Evolutionary conservation across 2,329 filamentous ascomycete genomes (phyloP), one percentile per base, ranked within the genome.

Genomic region (Elsinoe perseae): DNA sequence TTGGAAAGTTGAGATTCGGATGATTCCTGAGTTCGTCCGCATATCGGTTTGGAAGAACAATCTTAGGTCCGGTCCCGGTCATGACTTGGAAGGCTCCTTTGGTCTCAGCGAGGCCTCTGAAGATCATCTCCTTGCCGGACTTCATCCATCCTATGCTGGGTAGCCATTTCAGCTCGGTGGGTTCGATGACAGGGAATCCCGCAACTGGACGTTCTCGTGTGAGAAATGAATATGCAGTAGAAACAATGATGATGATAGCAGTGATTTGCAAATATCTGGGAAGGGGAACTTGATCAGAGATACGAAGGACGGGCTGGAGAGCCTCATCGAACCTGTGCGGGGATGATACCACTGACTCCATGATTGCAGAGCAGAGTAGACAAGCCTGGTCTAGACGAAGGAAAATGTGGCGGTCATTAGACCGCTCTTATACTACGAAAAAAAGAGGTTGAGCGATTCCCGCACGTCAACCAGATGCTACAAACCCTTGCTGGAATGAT

Each of bases 11-110:
- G 10, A 62, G 46, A 14, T 59, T 52, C 7, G 58, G 46, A 25
- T 58, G 58, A 34, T 56, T 57, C 21, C 60, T 58, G 12, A 64
- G 30, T 34, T 64, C 62, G 5, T 62, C 57, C 9, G 57, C 59
- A 34, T 59, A 64, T 6, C 59, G 57, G 40, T 61, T 59, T 3
- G 62, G 61, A 12, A 64, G 50, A 25, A 64, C 54, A 30, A 63
- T 56, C 43, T 63, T 62, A 34, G 58, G 59, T 4, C 60, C 60
- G 9, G 56, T 38, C 20, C 58, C 58, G 27, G 61, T 56, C 16
- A 50, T 50, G 28, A 62, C 50, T 43, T 62, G 61, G 46, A 61
- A 62, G 12, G 57, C 50, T 27, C 58, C 58, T 32, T 48, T 44
- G 18, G 42, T 50, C 16, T 42, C 14, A 10, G 16, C 30, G 12